phyloP scores from a whole-genome alignment of 805 yeast species.

The Kodamaea nitidulidarum region DNA sequence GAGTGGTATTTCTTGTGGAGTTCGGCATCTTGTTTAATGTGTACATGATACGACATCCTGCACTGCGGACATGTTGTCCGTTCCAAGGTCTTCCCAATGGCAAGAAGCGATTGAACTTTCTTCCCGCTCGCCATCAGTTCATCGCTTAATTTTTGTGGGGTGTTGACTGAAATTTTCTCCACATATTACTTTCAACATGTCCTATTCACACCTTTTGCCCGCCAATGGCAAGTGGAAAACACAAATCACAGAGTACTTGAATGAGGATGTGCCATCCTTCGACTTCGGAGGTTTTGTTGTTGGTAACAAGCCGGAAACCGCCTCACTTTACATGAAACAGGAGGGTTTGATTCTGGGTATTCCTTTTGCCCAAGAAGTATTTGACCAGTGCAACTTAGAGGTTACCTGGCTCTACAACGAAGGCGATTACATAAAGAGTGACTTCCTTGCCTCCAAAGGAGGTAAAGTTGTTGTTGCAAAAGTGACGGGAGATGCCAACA shows the following conservation, averaged over 20 bases:
- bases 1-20: conserved; percentile 52
- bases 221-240: conserved; percentile 76
- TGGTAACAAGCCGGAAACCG: conserved; percentile 68
- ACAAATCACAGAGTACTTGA: conserved; percentile 68
- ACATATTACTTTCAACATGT: background rate
- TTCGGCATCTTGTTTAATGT: conserved; percentile 38
- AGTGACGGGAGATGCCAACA: conserved; percentile 76
- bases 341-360: conserved; percentile 78
- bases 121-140: background rate
- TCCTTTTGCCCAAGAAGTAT: conserved; percentile 86
- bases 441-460: conserved; percentile 43
- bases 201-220: conserved; percentile 60
- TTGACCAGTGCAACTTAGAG: conserved; percentile 63
- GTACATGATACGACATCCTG: conserved; percentile 49
- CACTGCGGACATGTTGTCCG: conserved; percentile 44
- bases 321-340: conserved; percentile 77
- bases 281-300: conserved; percentile 95
- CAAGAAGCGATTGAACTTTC: conserved; percentile 7
- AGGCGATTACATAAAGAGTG: conserved; percentile 46
- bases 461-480: conserved; percentile 70
- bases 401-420: conserved; percentile 75
- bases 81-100: conserved; percentile 6
- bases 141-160: background rate
- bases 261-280: conserved; percentile 89
- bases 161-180: background rate